phyloP scores from a whole-genome alignment of 148 eudicot genomes.

The Pouteria glomerata region DNA sequence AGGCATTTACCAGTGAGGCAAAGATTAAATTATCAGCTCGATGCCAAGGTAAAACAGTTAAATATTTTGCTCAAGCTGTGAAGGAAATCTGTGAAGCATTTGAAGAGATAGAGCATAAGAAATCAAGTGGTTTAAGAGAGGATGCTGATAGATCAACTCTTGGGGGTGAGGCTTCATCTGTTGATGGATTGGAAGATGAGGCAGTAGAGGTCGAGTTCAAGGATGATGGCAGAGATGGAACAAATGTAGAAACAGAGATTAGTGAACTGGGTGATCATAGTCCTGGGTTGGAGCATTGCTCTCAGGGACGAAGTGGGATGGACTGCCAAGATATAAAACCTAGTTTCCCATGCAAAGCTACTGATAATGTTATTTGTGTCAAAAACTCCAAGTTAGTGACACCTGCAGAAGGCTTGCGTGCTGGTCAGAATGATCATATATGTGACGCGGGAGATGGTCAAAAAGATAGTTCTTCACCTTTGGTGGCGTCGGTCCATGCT shows the following conservation, averaged over 20 bases:
- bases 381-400: conserved; percentile 3
- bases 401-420: conserved; percentile 1
- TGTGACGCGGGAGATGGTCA: conserved; percentile 19
- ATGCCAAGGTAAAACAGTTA: conserved; percentile 74
- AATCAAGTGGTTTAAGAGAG: conserved; percentile 28
- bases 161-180: conserved; percentile 28
- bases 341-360: neutral
- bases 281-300: conserved; percentile 31
- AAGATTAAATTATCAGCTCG: conserved; percentile 56
- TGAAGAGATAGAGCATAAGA: conserved; percentile 42
- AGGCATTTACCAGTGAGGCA: conserved; percentile 68
- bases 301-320: conserved; percentile 23
- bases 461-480: conserved; percentile 19
- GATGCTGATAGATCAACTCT: conserved; percentile 21
- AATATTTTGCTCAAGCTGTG: conserved; percentile 72
- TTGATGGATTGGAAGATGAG: conserved; percentile 34
- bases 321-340: conserved; percentile 24
- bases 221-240: conserved; percentile 25
- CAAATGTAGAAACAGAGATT: conserved; percentile 22
- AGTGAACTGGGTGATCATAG: conserved; percentile 21
- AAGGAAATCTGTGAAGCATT: conserved; percentile 83
- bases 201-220: conserved; percentile 23
- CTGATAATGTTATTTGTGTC: neutral
- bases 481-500: conserved; percentile 17
- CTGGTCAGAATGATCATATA: conserved; percentile 10